Base-by-base conservation (phyloP, 306 rosid genomes). In the Argentina anserina region DNA sequence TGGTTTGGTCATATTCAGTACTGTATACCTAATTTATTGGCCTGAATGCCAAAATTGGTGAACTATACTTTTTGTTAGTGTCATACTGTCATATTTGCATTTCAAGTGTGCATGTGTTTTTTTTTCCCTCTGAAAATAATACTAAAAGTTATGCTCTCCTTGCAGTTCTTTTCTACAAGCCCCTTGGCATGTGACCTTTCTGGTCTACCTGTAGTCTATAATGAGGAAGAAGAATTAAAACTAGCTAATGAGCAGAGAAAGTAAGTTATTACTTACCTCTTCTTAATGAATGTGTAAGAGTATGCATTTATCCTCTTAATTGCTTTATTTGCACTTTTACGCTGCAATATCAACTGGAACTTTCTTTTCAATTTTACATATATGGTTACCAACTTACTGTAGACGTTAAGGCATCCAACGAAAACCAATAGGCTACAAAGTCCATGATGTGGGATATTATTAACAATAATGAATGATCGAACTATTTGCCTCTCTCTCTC, bases 101-200 rank as follows among this genome's bases (percentile, higher is more conserved):
- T 40, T 58, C 67, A 78, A 77, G 73, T 58, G 13, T 47, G 34
- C 4, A 11, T 42, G 21, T 61, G 56, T 60, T 31, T 23, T 36
- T 26, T 37, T n/a, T n/a, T n/a, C n/a, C 29, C 39, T 68, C 3
- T 73, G 61, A 67, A 64, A 47, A 71, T 79, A 62, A 12, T 61
- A 46, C 70, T 65, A 49, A 55, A n/a, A 34, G 47, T 69, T 64
- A 40, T 37, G 36, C 33, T 76, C 58, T 79, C 63, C 47, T 26
- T 72, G 86, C 92, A 94, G 98, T 94, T 94, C 84, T 94, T 94
- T 87, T 75, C 23, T 83, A 60, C 86, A n/a, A 89, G 81, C 75
- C 98, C 97, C 46, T 73, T 89, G 83, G 90, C 96, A 6, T 89
- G 96, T 43, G 86, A 81, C 43, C 91, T 86, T 45, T 89, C 92